Evolutionary conservation across 2,329 filamentous ascomycete species (phyloP).

Genomic region (Magnaporthales sp.): DNA sequence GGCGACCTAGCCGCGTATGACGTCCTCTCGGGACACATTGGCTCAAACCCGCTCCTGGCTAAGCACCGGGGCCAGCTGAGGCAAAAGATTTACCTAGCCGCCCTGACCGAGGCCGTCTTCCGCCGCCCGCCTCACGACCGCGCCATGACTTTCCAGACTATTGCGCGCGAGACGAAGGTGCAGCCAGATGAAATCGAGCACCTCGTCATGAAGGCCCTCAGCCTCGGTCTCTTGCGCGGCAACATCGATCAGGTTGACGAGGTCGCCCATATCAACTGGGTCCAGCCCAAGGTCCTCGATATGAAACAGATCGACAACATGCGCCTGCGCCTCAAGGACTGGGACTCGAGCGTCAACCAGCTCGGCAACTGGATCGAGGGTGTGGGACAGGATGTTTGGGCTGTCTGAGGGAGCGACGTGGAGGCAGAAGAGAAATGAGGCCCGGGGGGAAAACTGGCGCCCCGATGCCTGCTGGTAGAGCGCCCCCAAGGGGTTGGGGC

Average conservation of each 20-base stretch:
- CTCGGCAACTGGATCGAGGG: constrained; percentile 95
- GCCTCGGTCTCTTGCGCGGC: constrained; percentile 78
- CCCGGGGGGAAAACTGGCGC: no score
- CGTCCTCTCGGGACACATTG: constrained; percentile 70
- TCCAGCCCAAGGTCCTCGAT: constrained; percentile 95
- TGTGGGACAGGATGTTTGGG: constrained; percentile 92
- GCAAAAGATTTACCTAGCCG: constrained; percentile 96
- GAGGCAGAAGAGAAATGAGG: not conserved
- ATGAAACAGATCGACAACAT: constrained; percentile 92
- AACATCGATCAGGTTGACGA: constrained; percentile 95
- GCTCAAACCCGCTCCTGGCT: constrained; percentile 69
- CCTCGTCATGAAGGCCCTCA: constrained; percentile 97
- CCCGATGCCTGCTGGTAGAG: not conserved
- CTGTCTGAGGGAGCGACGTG: constrained; percentile 45
- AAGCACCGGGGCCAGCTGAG: constrained; percentile 78
- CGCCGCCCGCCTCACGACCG: constrained; percentile 91
- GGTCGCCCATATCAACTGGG: constrained; percentile 94
- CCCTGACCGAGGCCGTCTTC: constrained; percentile 93
- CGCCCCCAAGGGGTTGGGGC: not conserved
- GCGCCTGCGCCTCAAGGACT: constrained; percentile 79
- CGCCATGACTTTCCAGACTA: constrained; percentile 83
- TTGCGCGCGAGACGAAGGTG: constrained; percentile 88
- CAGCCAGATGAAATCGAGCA: constrained; percentile 90
- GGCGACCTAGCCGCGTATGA: constrained; percentile 87
- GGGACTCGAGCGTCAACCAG: constrained; percentile 93